A percentile compares a stretch with the other conserved stretches of the same genome.
Conservation (phyloP, 163 green algal genomes). For the Scenedesmus sp. region DNA sequence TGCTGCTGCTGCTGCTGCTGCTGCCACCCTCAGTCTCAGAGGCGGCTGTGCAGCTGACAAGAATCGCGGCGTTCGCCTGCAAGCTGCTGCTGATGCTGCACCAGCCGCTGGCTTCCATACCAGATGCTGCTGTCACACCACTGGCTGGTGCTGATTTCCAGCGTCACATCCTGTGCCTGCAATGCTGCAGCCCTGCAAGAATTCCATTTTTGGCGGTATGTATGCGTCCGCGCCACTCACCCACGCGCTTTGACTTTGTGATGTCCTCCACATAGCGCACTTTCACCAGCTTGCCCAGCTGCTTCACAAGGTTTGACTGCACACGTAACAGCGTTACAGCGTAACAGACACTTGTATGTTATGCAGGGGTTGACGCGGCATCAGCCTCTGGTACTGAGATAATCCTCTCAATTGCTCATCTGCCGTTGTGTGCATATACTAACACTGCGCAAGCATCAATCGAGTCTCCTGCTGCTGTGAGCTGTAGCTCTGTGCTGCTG, state of each 20-base stretch:
- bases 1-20: too few relatives aligned
- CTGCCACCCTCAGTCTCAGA: neutral
- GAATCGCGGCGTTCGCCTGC: neutral
- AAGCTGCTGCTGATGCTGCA: neutral
- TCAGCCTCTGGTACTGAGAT: too few relatives aligned
- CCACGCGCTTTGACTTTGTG: conserved; percentile 80
- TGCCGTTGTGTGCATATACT: too few relatives aligned
- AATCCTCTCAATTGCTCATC: too few relatives aligned
- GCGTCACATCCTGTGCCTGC: neutral
- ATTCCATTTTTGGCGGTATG: neutral
- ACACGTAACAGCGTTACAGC: neutral
- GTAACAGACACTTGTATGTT: too few relatives aligned
- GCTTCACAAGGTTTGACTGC: conserved; percentile 86
- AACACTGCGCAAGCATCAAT: too few relatives aligned
- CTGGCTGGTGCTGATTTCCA: neutral
- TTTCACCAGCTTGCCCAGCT: conserved; percentile 97
- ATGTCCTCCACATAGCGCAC: conserved; percentile 98
- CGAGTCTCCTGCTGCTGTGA: neutral
- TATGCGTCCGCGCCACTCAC: conserved; percentile 57
- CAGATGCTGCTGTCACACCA: neutral
- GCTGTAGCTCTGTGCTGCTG: neutral
- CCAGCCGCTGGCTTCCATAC: neutral
- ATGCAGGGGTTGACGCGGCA: neutral
- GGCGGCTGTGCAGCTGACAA: neutral
- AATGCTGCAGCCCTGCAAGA: neutral